Conservation (phyloP, 345 rosid species). For the Bruguiera gymnorhiza region DNA sequence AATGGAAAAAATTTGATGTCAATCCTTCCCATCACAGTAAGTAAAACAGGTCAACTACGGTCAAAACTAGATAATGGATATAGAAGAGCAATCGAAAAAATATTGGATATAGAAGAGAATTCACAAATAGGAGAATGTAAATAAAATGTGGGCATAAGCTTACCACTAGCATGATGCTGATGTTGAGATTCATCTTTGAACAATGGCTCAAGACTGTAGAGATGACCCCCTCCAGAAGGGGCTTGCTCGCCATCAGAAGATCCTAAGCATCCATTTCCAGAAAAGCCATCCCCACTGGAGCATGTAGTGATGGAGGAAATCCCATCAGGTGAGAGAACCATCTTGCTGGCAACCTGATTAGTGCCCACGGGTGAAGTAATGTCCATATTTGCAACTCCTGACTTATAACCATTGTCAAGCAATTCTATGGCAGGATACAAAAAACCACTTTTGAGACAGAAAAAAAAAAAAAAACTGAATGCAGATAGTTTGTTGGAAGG, state of each 20-base stretch:
- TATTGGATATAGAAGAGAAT: neutral
- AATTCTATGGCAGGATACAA: conserved; percentile 4
- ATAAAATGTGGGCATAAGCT: neutral
- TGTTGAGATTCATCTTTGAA: conserved; percentile 14
- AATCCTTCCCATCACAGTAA: no score
- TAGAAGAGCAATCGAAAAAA: neutral
- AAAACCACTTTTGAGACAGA: no score
- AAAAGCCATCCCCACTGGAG: conserved; percentile 14
- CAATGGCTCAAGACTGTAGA: conserved; percentile 12
- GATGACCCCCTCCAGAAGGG: conserved; percentile 11
- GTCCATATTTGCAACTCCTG: conserved; percentile 8
- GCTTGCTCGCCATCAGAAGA: conserved; percentile 17
- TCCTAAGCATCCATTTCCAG: conserved; percentile 21
- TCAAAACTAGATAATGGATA: no score
- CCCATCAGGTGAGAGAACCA: conserved; percentile 17
- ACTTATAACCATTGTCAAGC: neutral
- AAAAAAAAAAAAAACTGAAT: neutral
- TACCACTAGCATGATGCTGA: conserved; percentile 12
- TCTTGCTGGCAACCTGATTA: conserved; percentile 11
- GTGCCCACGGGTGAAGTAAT: conserved; percentile 5
- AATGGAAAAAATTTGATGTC: no score
- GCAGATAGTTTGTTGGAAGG: neutral
- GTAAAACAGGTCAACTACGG: no score
- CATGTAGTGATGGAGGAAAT: conserved; percentile 16
- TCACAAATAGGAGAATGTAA: neutral